A percentile compares a stretch with the other conserved stretches of the same genome.
These are phyloP conservation scores for Kodamaea sp. DNA, from an alignment of 1,139 yeast species.

Conservation along the genomic window DNA sequence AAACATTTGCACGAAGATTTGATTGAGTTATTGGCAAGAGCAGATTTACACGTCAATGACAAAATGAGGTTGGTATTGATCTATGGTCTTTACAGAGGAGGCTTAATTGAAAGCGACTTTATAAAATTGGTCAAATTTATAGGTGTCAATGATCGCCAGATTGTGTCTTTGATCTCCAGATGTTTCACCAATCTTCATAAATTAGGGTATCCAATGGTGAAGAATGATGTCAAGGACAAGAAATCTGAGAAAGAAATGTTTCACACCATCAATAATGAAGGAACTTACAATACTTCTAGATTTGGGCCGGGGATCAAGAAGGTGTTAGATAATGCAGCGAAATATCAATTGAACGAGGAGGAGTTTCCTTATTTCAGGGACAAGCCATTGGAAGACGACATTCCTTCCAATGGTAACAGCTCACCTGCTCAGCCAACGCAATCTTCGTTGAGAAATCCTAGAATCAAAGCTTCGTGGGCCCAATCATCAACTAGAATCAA, in stretches of 20 bases:
- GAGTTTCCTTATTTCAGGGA: constrained; percentile 78
- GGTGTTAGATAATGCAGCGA: constrained; percentile 51
- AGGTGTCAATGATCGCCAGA: constrained; percentile 60
- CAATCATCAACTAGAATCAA: constrained; percentile 41
- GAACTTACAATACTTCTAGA: constrained; percentile 72
- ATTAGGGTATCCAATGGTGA: constrained; percentile 69
- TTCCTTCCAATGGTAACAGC: constrained; percentile 22
- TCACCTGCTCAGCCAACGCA: constrained; percentile 14
- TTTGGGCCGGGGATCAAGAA: constrained; percentile 71
- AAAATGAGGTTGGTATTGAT: constrained; percentile 76
- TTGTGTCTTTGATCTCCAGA: constrained; percentile 43
- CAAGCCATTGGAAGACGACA: constrained; percentile 65
- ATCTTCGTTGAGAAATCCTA: constrained; percentile 63
- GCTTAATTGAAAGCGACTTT: constrained; percentile 75
- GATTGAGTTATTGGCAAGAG: constrained; percentile 56
- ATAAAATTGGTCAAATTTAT: constrained; percentile 70
- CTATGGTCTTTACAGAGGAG: constrained; percentile 83
- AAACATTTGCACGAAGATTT: constrained; percentile 68
- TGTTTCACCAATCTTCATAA: constrained; percentile 66
- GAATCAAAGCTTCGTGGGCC: constrained; percentile 86
- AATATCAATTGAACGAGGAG: constrained; percentile 52
- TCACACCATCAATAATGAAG: constrained; percentile 68
- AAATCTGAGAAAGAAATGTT: constrained; percentile 47
- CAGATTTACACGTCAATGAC: constrained; percentile 55
- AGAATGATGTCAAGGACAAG: constrained; percentile 43